Evolutionary conservation across 164 flowering plant species (phyloP).

Genomic region (Dillenia turbinata): DNA sequence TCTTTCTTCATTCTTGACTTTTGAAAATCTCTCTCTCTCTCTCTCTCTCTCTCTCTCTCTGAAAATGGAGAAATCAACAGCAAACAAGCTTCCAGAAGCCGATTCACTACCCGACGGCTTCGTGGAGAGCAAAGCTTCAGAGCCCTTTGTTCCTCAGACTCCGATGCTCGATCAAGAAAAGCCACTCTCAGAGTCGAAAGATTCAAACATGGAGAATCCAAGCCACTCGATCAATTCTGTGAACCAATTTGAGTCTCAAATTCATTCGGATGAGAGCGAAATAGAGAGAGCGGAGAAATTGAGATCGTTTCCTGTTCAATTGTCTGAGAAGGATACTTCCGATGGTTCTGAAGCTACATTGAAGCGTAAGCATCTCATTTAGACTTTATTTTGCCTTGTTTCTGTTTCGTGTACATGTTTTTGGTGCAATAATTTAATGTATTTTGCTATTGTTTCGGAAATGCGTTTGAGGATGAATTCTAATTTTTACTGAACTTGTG

Average conservation of each 20-base stretch:
- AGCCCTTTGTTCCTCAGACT: constrained; percentile 28
- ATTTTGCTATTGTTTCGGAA: too few relatives aligned
- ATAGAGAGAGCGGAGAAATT: constrained; percentile 28
- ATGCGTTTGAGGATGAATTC: too few relatives aligned
- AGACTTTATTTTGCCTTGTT: too few relatives aligned
- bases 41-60: too few relatives aligned
- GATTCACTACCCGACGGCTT: constrained; percentile 81
- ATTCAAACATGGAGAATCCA: constrained; percentile 11
- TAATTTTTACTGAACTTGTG: too few relatives aligned
- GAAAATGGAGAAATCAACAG: constrained; percentile 48
- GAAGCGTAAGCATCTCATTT: too few relatives aligned
- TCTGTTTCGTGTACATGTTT: too few relatives aligned
- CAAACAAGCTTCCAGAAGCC: constrained; percentile 68
- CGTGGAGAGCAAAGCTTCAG: constrained; percentile 49
- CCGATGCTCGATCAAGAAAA: constrained; percentile 37
- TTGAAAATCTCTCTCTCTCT: too few relatives aligned
- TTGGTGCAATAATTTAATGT: too few relatives aligned
- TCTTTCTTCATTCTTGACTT: too few relatives aligned
- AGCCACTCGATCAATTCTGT: constrained; percentile 9
- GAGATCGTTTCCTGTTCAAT: constrained; percentile 44
- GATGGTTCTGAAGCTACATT: constrained; percentile 15
- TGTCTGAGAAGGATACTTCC: constrained; percentile 33
- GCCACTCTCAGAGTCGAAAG: constrained; percentile 28
- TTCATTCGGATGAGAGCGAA: constrained; percentile 7
- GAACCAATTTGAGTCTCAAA: constrained; percentile 12